Base-by-base conservation (phyloP, 768 basidiomycete species). In the Cantharellus cinnabarinus region DNA sequence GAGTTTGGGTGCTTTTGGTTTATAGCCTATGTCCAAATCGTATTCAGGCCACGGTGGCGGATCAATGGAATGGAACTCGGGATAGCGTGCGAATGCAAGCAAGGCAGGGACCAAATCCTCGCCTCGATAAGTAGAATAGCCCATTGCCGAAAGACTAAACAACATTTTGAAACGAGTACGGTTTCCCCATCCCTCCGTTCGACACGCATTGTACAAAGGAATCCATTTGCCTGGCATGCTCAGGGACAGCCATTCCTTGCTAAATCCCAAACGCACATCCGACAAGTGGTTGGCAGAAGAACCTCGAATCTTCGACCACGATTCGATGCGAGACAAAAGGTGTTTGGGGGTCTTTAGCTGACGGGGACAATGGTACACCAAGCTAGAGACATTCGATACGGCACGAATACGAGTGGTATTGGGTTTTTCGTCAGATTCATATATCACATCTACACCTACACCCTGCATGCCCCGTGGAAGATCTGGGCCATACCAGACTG, bases 11-110 rank as follows among this genome's bases (percentile, higher is more conserved):
- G 35, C 52, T 0, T 54, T 1, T 54, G 52, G 10, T 7, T 10
- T 37, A 7, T 7, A 37, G 10, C 52, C 52, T 1, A 1, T 10
- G 7, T 1, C 1, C 7, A 54, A 37, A 10, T 10, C 52, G 35
- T 54, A 54, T 7, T 10, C 7, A 10, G 10, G 52, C 35, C 10
- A 54, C 7, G 41, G 65, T 57, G 4, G 72, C 20, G 3, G 71
- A 68, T 7, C 79, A 71, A 15, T 74, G 74, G 60, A 80, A 76
- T 2, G 78, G 78, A 2, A 79, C 40, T 58, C 69, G 73, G 58
- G 75, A 78, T 4, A 79, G 64, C 0, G 72, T 72, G 5, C 76
- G 70, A 61, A 57, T n/a, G 56, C 56, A 10, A 57, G 39, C 1
- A 41, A 14, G 7, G 56, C 48, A 14, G 39, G 56, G 10, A 57